A percentile compares a stretch with the other conserved stretches of the same genome.
These are phyloP conservation scores for Leishmania arabica DNA, from an alignment of 208 protist genomes.

Conservation along the genomic window DNA sequence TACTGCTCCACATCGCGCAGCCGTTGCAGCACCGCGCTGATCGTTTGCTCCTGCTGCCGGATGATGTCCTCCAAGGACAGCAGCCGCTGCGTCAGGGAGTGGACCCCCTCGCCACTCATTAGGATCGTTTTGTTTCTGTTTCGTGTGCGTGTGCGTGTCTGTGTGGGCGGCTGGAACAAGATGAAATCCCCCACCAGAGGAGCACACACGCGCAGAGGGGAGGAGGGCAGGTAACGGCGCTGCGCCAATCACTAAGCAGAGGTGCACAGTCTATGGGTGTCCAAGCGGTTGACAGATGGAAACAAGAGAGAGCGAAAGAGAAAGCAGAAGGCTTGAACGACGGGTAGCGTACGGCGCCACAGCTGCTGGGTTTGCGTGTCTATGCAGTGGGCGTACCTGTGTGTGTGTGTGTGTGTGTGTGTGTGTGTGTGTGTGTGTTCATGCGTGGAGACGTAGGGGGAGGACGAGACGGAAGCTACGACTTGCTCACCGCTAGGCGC, in stretches of 20 bases:
- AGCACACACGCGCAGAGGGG: background rate
- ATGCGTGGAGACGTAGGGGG: background rate
- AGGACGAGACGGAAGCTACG: background rate
- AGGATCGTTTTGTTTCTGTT: background rate
- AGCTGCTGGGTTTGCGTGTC: background rate
- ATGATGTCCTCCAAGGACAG: constrained; percentile 85
- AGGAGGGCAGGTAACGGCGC: background rate
- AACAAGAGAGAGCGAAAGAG: background rate
- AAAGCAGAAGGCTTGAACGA: background rate
- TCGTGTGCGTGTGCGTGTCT: background rate
- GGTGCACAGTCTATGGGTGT: background rate
- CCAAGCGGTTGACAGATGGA: too few species aligned
- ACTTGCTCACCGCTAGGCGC: background rate
- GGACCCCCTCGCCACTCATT: constrained; percentile 39
- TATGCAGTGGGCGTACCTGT: background rate
- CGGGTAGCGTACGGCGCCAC: background rate
- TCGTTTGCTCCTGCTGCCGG: constrained; percentile 67
- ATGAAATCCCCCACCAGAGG: too few species aligned
- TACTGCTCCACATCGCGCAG: constrained; percentile 81
- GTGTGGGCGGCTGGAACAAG: background rate
- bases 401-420: background rate
- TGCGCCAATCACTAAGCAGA: background rate
- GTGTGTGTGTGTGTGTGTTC: background rate
- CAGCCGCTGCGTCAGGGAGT: constrained; percentile 57
- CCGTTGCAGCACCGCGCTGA: constrained; percentile 63